phyloP scores from a whole-genome alignment of 208 protist genomes.

The Strigomonas culicis region DNA sequence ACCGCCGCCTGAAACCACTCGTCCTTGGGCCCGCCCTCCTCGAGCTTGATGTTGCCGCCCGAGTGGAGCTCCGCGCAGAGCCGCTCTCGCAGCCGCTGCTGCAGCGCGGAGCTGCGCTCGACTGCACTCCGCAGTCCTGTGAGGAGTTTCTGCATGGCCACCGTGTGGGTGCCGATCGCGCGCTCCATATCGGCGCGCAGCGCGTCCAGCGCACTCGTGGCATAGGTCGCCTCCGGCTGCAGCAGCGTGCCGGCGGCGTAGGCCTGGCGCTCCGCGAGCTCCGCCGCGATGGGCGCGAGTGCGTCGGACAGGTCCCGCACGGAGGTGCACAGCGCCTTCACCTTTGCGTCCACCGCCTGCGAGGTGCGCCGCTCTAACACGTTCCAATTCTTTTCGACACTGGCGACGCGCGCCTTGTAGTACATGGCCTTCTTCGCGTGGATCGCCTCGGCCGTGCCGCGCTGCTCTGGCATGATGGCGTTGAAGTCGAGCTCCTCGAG shows the following conservation, averaged over 20 bases:
- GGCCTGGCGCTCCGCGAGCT: slow-evolving; percentile 27
- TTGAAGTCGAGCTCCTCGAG: slow-evolving; percentile 80
- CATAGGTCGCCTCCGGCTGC: slow-evolving; percentile 9
- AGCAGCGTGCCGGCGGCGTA: slow-evolving; percentile 20
- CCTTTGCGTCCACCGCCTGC: slow-evolving; percentile 14
- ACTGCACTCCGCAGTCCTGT: slow-evolving; percentile 32
- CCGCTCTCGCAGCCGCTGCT: slow-evolving; percentile 45
- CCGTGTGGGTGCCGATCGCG: slow-evolving; percentile 62
- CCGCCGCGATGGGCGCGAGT: slow-evolving; percentile 27
- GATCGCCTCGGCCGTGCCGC: slow-evolving; percentile 76
- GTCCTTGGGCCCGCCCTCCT: slow-evolving; percentile 44
- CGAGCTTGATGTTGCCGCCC: slow-evolving; percentile 88
- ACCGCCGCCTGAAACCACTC: slow-evolving; percentile 64
- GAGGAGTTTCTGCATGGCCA: slow-evolving; percentile 47
- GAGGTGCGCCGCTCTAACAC: slow-evolving; percentile 35
- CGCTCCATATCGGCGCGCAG: slow-evolving; percentile 26
- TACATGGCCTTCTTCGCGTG: slow-evolving; percentile 94
- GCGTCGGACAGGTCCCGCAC: slow-evolving; percentile 22
- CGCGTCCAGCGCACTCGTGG: slow-evolving; percentile 22
- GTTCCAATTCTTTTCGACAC: slow-evolving; percentile 79
- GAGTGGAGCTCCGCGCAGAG: slow-evolving; percentile 84
- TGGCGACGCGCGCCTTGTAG: slow-evolving; percentile 93
- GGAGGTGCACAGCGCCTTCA: slow-evolving; percentile 25
- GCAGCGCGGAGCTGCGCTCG: slow-evolving; percentile 10
- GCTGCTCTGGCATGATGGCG: slow-evolving; percentile 73